A percentile compares a stretch with the other conserved stretches of the same genome.
Conservation (phyloP, 1,139 yeast species). For the Lodderomyces theae region DNA sequence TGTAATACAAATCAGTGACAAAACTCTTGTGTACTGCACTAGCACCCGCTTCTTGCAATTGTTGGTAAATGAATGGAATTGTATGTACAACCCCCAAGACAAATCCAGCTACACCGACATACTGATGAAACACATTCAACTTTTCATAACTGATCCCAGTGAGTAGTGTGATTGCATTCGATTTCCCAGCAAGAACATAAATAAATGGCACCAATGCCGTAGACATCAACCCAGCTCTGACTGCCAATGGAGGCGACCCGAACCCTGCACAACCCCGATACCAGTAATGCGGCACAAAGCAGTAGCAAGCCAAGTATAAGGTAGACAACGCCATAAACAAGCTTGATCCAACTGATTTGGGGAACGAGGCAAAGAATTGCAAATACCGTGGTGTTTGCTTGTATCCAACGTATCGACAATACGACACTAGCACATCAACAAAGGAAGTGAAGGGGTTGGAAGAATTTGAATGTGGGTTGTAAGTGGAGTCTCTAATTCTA, state of each 20-base stretch:
- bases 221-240: conserved; percentile 53
- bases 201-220: conserved; percentile 54
- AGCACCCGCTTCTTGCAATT: conserved; percentile 51
- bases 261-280: conserved; percentile 55
- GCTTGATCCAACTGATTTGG: conserved; percentile 49
- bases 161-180: conserved; percentile 47
- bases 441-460: conserved; percentile 15
- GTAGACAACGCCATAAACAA: conserved; percentile 39
- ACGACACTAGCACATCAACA: conserved; percentile 34
- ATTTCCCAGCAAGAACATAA: conserved; percentile 51
- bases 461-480: conserved; percentile 13
- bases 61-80: conserved; percentile 51
- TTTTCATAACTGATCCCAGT: conserved; percentile 59
- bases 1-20: conserved; percentile 19
- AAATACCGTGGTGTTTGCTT: conserved; percentile 40
- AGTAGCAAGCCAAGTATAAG: conserved; percentile 45
- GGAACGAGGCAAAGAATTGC: conserved; percentile 45
- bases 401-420: conserved; percentile 48
- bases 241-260: conserved; percentile 66
- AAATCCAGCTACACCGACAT: conserved; percentile 44
- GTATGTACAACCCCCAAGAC: conserved; percentile 53
- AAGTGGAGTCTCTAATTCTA: conserved; percentile 30
- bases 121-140: conserved; percentile 52
- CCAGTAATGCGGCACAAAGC: conserved; percentile 52
- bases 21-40: conserved; percentile 18